Evolutionary conservation across 1,139 yeast genomes (phyloP), one percentile per base, ranked within the genome.

Genomic region (Blastobotrys capitulatus): DNA sequence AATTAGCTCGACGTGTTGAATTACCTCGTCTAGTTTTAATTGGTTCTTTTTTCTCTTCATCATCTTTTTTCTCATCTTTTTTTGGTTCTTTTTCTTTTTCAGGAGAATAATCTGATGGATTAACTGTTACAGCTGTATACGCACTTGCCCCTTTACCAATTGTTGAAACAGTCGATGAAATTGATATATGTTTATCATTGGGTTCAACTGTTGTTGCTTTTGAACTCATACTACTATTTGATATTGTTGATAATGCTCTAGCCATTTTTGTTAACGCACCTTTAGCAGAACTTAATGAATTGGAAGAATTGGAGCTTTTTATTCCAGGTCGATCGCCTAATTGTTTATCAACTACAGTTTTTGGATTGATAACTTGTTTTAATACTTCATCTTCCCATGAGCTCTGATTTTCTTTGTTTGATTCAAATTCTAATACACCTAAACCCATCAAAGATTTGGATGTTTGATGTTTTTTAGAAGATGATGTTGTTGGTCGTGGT

Each of bases 101-200:
- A 36, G 38, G 38, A 10, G 38, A 34, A 15, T 12, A 36, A 36
- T 36, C 25, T 3, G 40, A 4, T 15, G 41, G 18, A 2, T 22
- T 38, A 8, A 46, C 48, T 13, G 41, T 34, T 12, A 46, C 42
- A 4, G 44, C 41, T 9, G 48, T 31, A 26, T 46, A 46, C 2
- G 31, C 48, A 16, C 29, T 31, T 10, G 42, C 47, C 2, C 48
- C 48, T 18, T 46, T 46, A 25, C 48, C 48, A 39, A 60, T 51
- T 1, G 64, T 59, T 9, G 64, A 55, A 3, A 54, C 43, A 9
- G 61, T 58, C 3, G 61, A 60, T 7, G 56, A 53, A 40, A 54
- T 51, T 10, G 63, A 60, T 4, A 56, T 40, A 34, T 59, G 62
- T 27, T 57, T 58, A 20, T 57, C 49, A 31, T 49, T 50, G 27